Evolutionary conservation across 805 yeast genomes (phyloP).

Genomic region (Hanseniaspora lachancei): DNA sequence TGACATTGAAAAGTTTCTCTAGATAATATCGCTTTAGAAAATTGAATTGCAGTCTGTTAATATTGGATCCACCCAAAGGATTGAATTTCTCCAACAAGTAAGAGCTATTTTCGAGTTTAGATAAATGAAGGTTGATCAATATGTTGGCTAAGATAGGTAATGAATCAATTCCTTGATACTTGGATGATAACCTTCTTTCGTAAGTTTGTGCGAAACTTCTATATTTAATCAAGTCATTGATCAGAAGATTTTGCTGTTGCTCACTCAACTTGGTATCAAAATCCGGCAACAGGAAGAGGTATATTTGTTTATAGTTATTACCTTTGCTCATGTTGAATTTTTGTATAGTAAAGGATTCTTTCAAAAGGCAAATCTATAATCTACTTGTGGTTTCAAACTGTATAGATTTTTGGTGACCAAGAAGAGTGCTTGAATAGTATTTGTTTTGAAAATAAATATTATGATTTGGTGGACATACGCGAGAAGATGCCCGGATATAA

Average conservation of each 20-base stretch:
- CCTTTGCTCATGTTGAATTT: neutral
- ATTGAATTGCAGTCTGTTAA: neutral
- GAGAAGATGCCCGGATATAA: no score
- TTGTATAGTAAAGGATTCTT: no score
- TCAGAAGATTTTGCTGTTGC: neutral
- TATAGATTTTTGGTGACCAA: no score
- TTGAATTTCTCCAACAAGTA: neutral
- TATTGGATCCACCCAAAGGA: neutral
- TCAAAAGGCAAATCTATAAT: no score
- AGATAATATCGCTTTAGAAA: neutral
- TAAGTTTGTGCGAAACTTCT: neutral
- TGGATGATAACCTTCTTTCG: neutral
- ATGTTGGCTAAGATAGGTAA: neutral
- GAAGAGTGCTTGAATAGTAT: no score
- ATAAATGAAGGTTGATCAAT: neutral
- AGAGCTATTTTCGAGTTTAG: neutral
- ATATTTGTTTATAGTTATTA: conserved; percentile 1
- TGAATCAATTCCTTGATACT: conserved; percentile 3
- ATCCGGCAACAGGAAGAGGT: neutral
- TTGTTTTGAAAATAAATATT: no score
- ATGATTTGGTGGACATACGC: no score
- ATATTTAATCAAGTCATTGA: neutral
- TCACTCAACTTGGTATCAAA: neutral
- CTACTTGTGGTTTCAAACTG: no score
- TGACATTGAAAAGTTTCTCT: neutral